These are phyloP conservation scores for Rhodotorula graminis DNA, from an alignment of 768 basidiomycete genomes.

Conservation along the genomic window DNA sequence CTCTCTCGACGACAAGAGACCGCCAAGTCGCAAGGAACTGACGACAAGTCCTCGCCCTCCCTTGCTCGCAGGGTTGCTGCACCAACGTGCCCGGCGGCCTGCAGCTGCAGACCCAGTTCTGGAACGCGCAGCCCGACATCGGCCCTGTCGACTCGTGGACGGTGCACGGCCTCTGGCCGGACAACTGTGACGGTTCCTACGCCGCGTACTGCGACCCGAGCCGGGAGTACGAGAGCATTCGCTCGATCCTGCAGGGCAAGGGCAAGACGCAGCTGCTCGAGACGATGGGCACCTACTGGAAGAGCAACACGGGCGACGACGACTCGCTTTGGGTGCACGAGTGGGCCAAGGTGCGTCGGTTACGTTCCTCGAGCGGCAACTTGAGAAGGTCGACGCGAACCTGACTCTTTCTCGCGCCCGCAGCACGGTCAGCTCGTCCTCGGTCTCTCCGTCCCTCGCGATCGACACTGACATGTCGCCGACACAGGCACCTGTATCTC, in stretches of 20 bases:
- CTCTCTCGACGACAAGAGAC: too few relatives aligned
- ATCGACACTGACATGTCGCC: neutral
- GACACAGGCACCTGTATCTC: slow-evolving; percentile 42
- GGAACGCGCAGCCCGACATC: slow-evolving; percentile 6
- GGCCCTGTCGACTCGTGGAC: slow-evolving; percentile 27
- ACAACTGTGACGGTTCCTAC: slow-evolving; percentile 41
- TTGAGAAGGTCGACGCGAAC: neutral
- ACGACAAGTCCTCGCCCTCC: neutral
- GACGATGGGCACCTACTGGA: slow-evolving; percentile 45
- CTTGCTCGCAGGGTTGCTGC: slow-evolving; percentile 15
- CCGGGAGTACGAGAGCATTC: slow-evolving; percentile 43
- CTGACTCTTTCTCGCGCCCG: too few relatives aligned
- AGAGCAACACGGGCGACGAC: slow-evolving; percentile 42
- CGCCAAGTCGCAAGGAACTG: too few relatives aligned
- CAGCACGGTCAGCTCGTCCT: too few relatives aligned
- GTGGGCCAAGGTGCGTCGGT: slow-evolving; percentile 29
- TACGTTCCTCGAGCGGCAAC: neutral
- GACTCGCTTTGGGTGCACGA: slow-evolving; percentile 46
- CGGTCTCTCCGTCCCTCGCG: too few relatives aligned
- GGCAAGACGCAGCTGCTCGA: slow-evolving; percentile 34
- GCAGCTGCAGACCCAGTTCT: slow-evolving; percentile 23
- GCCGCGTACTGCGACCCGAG: slow-evolving; percentile 43
- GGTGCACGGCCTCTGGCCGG: slow-evolving; percentile 18
- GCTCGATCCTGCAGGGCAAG: slow-evolving; percentile 37
- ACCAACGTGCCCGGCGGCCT: slow-evolving; percentile 24